Base-by-base conservation (phyloP, 2,329 filamentous ascomycete species). In the Penicillium sp. region DNA sequence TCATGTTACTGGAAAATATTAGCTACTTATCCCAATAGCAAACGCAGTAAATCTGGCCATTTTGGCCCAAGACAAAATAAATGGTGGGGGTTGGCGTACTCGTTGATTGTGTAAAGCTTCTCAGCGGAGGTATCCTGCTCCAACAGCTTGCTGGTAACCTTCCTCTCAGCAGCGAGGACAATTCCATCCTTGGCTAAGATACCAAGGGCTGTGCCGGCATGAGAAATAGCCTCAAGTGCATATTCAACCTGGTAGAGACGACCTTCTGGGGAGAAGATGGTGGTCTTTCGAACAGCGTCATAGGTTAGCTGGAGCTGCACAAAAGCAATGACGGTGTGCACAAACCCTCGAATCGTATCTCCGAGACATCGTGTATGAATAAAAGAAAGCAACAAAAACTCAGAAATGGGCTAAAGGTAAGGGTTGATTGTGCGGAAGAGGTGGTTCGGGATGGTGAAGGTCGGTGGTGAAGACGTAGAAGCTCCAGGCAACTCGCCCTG, bases 231-330 rank as follows among this genome's bases (percentile, higher is more conserved):
- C 78, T 99, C 94, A 50, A 99, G 86, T 26, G 94, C 95, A 83
- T 99, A 99, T 85, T 99, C 94, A 70, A 99, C 94, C 79, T 99
- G 94, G 78, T 99, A 99, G 60, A 99, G 85, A 72, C 94, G 92
- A 63, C 94, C 94, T 81, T 99, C 94, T 58, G 94, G 94, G 59
- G 94, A 99, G 87, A 99, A 99, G 85, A 99, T 99, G 75, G 94
- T 99, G 69, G 94, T 99, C 92, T 96, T 69, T 45, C 43, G 57
- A 66, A 62, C 58, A 66, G 60, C 65, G 67, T 68, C 63, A 68
- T 74, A 69, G 61, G 65, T 76, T 63, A 74, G 67, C 65, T 66
- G 63, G 68, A 72, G 65, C 68, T 72, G 62, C 58, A 60, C 55
- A 57, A 62, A 61, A 55, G 57, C 50, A 39, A 58, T 57, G 57